Base-by-base conservation (phyloP, 495 filamentous ascomycete species). In the Tetracladium marchalianum region DNA sequence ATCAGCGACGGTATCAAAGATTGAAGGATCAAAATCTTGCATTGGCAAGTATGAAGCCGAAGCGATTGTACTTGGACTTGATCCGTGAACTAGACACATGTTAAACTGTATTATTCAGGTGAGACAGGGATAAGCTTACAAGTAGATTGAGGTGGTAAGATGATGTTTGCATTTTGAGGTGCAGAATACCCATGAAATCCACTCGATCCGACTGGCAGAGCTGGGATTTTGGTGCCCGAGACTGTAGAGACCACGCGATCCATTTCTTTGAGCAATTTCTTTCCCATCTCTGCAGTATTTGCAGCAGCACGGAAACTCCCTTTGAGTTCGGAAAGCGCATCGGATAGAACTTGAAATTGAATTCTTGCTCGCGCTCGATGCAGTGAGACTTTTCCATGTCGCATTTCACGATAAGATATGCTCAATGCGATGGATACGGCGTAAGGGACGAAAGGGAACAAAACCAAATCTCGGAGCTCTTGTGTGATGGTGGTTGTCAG, bases 381-480 rank as follows among this genome's bases (percentile, higher is more conserved):
- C 55, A 81, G 79, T 24, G 76, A 73, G 1, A 84, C 56, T 15
- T 69, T 78, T 45, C 77, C 81, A 43, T 79, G 76, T 11, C 81
- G 76, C 65, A 83, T 77, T 53, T 84, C 81, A 31, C 80, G 73
- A 50, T 87, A 89, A 9, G 77, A 75, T 4, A 87, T 80, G 13
- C 77, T 78, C 40, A 89, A 69, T 0, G 81, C 78, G 3, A 89
- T 62, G 0, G 79, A 71, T 1, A 85, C 60, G 0, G 78, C 77
- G 46, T 87, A 87, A 0, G 82, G 79, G 7, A 87, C 67, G 35
- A 86, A 73, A 1, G 84, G 82, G 24, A 82, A 65, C 7, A 75
- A 72, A 11, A 72, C 67, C 3, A 87, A 59, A 9, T 74, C 67
- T 11, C 66, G 55, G 39, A 70, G 70, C 52, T 81, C 75, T 1